Conservation (phyloP, 2,329 filamentous ascomycete species). For the Chaetomium globosum region DNA sequence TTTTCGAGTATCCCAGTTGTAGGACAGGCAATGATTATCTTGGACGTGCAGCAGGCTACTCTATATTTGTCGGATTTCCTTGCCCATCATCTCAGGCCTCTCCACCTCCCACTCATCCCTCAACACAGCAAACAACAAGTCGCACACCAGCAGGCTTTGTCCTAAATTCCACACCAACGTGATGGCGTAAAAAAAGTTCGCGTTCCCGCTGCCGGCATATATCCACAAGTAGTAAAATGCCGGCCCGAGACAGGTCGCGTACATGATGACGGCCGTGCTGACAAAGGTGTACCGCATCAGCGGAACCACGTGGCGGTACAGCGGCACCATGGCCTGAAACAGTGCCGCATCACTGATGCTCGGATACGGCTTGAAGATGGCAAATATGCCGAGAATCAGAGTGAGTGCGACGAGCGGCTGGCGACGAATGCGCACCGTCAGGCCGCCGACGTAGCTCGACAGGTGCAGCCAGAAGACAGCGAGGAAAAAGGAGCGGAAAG, state of each 20-base stretch:
- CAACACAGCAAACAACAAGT: constrained; percentile 83
- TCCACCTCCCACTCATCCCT: constrained; percentile 94
- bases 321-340: constrained; percentile 78
- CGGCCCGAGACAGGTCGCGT: constrained; percentile 84
- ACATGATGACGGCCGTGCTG: constrained; percentile 78
- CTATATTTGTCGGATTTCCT: constrained; percentile 78
- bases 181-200: constrained; percentile 99
- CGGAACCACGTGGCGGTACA: constrained; percentile 91
- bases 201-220: constrained; percentile 95
- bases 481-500: constrained; percentile 94
- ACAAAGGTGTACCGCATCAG: constrained; percentile 94
- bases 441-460: constrained; percentile 81
- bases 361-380: constrained; percentile 96
- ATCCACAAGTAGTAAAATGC: constrained; percentile 98
- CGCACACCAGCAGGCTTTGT: constrained; percentile 81
- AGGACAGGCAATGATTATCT: neutral
- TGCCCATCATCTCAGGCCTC: constrained; percentile 84
- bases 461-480: constrained; percentile 98
- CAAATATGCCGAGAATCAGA: constrained; percentile 84
- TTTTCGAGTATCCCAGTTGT: neutral
- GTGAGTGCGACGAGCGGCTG: constrained; percentile 87
- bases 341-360: constrained; percentile 87
- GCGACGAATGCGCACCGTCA: constrained; percentile 77
- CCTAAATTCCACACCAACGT: constrained; percentile 97
- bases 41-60: neutral